Base-by-base conservation (phyloP, 305 asterid genomes). In the Solanum hybrid region DNA sequence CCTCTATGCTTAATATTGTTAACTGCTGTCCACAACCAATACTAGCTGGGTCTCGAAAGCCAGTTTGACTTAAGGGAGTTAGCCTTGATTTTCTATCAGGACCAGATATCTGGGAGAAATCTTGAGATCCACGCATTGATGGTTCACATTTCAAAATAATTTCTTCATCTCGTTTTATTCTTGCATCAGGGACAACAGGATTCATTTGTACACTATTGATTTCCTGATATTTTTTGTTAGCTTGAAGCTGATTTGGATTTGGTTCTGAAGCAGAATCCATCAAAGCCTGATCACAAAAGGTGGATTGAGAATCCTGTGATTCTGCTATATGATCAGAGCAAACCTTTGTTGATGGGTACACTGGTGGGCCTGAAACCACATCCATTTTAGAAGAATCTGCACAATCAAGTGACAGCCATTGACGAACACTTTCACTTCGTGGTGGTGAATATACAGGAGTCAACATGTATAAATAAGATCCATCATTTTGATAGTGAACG, bases 11-110 rank as follows among this genome's bases (percentile, higher is more conserved):
- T 89, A 95, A 87, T 89, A 94, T 91, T 18, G 98, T 95, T 92
- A 98, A 93, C 97, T 98, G 98, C 95, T 97, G 99, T 88, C 98
- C 97, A 90, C 95, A 95, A 92, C 99, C 97, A 83, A 92, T 94
- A 92, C 97, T 96, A 37, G 99, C 98, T 64, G 99, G 98, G 92
- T 97, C 98, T 34, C 96, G 96, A 89, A 98, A 97, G 42, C 98
- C 98, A 92, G 90, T 93, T 94, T 98, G 99, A 92, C 99, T 98
- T 92, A 96, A 90, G 37, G 99, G 98, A 90, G 99, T 98, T 74
- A 91, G 93, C 93, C 94, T 94, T 90, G 92, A 90, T 91, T 90
- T 93, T 89, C 91, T 90, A 90, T 96, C 97, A 90, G 99, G 99
- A 87, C 97, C 98, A 35, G 99, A 97, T 92, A 97, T 93, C 96